Base-by-base conservation (phyloP, 2,329 filamentous ascomycete species). In the Cladosporium phlei region DNA sequence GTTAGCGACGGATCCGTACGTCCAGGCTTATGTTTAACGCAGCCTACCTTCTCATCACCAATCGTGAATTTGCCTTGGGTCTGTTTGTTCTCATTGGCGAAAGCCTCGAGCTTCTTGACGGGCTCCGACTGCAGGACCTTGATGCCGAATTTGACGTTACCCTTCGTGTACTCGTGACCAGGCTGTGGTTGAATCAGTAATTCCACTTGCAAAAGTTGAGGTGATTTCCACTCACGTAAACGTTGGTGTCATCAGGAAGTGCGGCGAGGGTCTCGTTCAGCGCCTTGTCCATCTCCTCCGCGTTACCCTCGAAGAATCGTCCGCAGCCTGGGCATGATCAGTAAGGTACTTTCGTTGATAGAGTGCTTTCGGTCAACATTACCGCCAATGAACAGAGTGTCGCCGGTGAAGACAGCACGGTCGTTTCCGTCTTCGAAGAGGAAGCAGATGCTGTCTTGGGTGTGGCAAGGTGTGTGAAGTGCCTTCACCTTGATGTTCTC, bases 21-120 rank as follows among this genome's bases (percentile, higher is more conserved):
- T 25, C 24, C 11, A 6, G 6, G 6, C 37, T 25, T 19, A 30
- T 17, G 12, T 11, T 28, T 20, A 20, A 2, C 5, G 10, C 5
- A 29, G 57, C 68, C 47, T 67, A 88, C 87, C 83, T 97, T 97
- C 70, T 98, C 93, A 62, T 98, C 89, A 0, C 85, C 90, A 67
- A 98, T 97, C 0, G 91, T 98, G 59, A 95, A 97, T 62, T 89
- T 87, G 37, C 93, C 93, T 66, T 95, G 90, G 1, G 93, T 97
- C 70, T 96, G 79, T 69, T 83, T 74, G 67, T 96, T 91, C 50
- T 78, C 75, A 46, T 86, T 80, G 1, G 88, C 86, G 65, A 88
- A 96, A 0, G 77, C 74, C 55, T 86, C 74, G 24, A 98, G 75
- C 58, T 83, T 85, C 73, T 86, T 82, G 52, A 96, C 80, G 0